Evolutionary conservation across 2,329 filamentous ascomycete species (phyloP).

Genomic region (Aspergillus unguis): DNA sequence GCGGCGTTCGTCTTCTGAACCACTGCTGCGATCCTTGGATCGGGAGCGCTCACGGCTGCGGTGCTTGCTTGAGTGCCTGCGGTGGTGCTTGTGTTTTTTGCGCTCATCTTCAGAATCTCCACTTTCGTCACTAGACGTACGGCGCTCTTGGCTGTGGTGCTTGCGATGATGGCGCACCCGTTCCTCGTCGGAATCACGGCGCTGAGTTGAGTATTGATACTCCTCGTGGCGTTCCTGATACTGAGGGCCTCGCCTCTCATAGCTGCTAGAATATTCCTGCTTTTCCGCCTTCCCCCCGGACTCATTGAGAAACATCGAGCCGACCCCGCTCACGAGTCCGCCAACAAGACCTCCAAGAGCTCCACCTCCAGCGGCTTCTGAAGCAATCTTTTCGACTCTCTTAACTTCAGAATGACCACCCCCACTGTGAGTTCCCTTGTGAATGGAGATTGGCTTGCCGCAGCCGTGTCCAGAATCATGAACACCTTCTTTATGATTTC

Average conservation of each 20-base stretch:
- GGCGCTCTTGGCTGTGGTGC: slow-evolving; percentile 14
- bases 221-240: neutral
- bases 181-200: neutral
- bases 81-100: slow-evolving; percentile 1
- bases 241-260: slow-evolving; percentile 12
- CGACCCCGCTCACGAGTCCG: slow-evolving; percentile 58
- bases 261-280: neutral
- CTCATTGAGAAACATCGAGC: slow-evolving; percentile 62
- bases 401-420: slow-evolving; percentile 18
- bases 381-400: slow-evolving; percentile 52
- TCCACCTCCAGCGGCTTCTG: slow-evolving; percentile 61
- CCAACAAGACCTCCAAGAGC: slow-evolving; percentile 68
- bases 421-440: slow-evolving; percentile 48
- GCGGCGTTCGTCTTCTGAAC: neutral
- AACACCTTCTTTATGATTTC: slow-evolving; percentile 84
- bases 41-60: slow-evolving; percentile 5
- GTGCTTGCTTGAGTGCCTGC: slow-evolving; percentile 1
- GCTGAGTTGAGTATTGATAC: neutral
- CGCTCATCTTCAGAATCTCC: slow-evolving; percentile 3
- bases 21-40: neutral
- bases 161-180: slow-evolving; percentile 5
- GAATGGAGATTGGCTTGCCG: slow-evolving; percentile 73
- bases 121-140: neutral
- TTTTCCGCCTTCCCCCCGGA: slow-evolving; percentile 1
- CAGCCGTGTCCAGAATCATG: slow-evolving; percentile 83